Evolutionary conservation across 371 early-diverging fungal genomes (phyloP).

Genomic region (Saksenaea oblongispora): DNA sequence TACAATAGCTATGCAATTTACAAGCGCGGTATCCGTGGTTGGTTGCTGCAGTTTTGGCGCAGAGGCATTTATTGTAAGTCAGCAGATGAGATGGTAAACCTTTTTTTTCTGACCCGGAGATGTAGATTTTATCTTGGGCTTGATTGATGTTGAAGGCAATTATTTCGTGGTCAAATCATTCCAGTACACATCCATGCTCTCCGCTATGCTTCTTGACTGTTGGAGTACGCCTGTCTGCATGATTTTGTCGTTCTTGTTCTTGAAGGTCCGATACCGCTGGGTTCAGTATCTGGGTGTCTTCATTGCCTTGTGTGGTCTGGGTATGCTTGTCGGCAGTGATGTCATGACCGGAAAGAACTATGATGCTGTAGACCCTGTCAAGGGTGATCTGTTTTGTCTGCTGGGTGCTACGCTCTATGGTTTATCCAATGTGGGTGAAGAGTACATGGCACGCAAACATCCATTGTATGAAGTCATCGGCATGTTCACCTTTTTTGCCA

Average conservation of each 20-base stretch:
- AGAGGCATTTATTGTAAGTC: slow-evolving; percentile 55
- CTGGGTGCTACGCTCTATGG: slow-evolving; percentile 75
- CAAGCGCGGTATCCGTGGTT: slow-evolving; percentile 54
- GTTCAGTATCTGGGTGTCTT: slow-evolving; percentile 68
- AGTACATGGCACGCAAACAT: slow-evolving; percentile 64
- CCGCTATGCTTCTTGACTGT: slow-evolving; percentile 74
- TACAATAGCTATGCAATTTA: slow-evolving; percentile 62
- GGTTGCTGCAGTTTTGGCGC: slow-evolving; percentile 49
- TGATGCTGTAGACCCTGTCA: slow-evolving; percentile 51
- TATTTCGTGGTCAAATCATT: slow-evolving; percentile 79
- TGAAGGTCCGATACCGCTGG: slow-evolving; percentile 63
- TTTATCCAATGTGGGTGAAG: slow-evolving; percentile 69
- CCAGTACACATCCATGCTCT: slow-evolving; percentile 70
- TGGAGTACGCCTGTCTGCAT: slow-evolving; percentile 77
- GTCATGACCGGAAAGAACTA: slow-evolving; percentile 50
- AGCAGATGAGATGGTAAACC: too few relatives aligned
- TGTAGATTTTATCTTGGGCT: slow-evolving; percentile 56
- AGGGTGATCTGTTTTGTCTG: slow-evolving; percentile 72
- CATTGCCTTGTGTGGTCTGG: slow-evolving; percentile 67
- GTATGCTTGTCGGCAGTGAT: slow-evolving; percentile 65
- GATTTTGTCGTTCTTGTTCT: slow-evolving; percentile 59
- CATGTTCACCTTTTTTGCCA: slow-evolving; percentile 70
- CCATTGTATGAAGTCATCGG: slow-evolving; percentile 76
- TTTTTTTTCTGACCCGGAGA: background rate
- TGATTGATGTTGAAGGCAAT: slow-evolving; percentile 80